Percentiles rank a stretch among this genome's conserved stretches.
Evolutionary conservation across 202 grass and related monocot genomes (phyloP).

Genomic region (Elaeis oleifera): DNA sequence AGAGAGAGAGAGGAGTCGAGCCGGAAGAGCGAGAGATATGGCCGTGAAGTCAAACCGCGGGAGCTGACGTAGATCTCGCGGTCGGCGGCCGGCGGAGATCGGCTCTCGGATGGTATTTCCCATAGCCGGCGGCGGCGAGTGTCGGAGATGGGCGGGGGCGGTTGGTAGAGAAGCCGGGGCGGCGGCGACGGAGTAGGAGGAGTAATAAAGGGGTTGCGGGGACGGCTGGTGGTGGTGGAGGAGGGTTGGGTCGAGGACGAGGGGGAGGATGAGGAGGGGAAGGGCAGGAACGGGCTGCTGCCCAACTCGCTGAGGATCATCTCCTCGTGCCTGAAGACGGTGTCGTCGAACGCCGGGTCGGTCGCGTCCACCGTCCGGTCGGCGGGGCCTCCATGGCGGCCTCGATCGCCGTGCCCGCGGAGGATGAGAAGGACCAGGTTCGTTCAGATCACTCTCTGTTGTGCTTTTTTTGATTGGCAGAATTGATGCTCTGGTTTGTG

Average conservation of each 20-base stretch:
- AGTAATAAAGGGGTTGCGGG: too few species aligned
- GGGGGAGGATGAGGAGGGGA: constrained; percentile 46
- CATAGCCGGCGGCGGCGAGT: constrained; percentile 13
- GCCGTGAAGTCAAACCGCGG: constrained; percentile 14
- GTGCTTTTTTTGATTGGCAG: too few species aligned
- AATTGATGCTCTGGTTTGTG: too few species aligned
- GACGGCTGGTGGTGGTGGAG: constrained; percentile 1
- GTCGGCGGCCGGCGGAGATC: constrained; percentile 34
- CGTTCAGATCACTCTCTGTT: too few species aligned
- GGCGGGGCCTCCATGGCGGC: constrained; percentile 80
- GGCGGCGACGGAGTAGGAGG: constrained; percentile 12
- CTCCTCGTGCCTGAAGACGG: constrained; percentile 97
- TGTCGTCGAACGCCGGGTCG: constrained; percentile 85
- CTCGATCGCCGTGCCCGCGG: constrained; percentile 59
- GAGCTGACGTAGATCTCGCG: constrained; percentile 18
- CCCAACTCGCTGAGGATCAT: constrained; percentile 96
- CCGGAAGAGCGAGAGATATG: constrained; percentile 13
- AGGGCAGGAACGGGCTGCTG: constrained; percentile 81
- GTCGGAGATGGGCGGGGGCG: not conserved
- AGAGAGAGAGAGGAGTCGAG: constrained; percentile 3
- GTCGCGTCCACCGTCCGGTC: constrained; percentile 94
- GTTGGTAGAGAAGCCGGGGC: constrained; percentile 22
- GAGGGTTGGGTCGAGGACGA: constrained; percentile 13
- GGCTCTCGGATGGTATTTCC: constrained; percentile 32
- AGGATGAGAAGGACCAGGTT: constrained; percentile 99